Evolutionary conservation across 208 protist species (phyloP), one percentile per base, ranked within the genome.

Genomic region (Acanthamoeba healyi): DNA sequence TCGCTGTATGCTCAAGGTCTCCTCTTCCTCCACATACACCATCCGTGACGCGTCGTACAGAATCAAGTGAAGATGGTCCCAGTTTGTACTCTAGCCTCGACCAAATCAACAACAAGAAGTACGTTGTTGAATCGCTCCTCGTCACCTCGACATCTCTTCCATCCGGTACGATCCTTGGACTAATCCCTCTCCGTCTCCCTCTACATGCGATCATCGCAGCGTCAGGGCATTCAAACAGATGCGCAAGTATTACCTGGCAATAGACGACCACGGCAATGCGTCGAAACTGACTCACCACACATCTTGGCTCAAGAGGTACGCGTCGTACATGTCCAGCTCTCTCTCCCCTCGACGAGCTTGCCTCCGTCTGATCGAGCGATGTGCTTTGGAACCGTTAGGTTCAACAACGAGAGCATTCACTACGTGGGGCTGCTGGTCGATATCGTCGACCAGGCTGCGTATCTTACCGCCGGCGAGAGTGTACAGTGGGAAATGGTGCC

Each of bases 401-500:
- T 86, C 40, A 86, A 86, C 49, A 86, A 86, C 22, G 77, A 86
- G 77, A 86, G 49, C 40, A 86, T 86, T 51, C 77, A 91, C 38
- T 91, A 54, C 42, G 36, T 54, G 22, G 84, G 44, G 26, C 56
- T 91, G 19, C 58, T 91, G n/a, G 44, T 70, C 17, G 84, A 91
- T 36, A 72, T 91, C n/a, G 42, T 91, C 49, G 84, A 91, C 56
- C 84, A 91, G 58, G 58, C 42, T 24, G 24, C 24, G 12, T 70
- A 91, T 29, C 84, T 91, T 26, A 91, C 84, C 32, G 58, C 38
- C 36, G 84, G 42, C 29, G 34, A 91, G 34, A 36, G 84, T 42
- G 84, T 91, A 49, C 84, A 91, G 84, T 91, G 84, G 84, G 51
- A 91, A 29, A 70, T 74, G 65, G 65, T 74, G 65, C 65, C 65